Evolutionary conservation across 495 filamentous ascomycete genomes (phyloP), one percentile per base, ranked within the genome.

Genomic region (Amphirosellinia nigrospora): DNA sequence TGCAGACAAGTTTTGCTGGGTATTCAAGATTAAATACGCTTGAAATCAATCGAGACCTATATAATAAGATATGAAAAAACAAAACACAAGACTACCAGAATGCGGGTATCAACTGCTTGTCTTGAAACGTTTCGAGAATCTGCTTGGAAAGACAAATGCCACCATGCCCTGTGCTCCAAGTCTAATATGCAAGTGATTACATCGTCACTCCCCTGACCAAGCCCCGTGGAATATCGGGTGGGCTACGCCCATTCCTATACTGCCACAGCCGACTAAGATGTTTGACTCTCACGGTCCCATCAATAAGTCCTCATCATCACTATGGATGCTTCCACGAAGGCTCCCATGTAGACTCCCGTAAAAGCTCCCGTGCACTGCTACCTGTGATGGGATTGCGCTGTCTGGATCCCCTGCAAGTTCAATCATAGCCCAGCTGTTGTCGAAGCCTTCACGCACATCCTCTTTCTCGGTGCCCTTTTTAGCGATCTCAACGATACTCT

Each of bases 251-350:
- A 78, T 92, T 91, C 55, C 89, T 81, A 76, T 94, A 94, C 77
- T 83, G 76, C 92, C 92, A 94, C 41, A 94, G 74, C 58, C 91
- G 84, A 78, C 91, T 93, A 66, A 93, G 78, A 71, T 93, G 87
- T 77, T 87, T 92, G 2, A 94, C 89, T 63, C 82, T 88, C 8
- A 80, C 75, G 61, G 67, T 74, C 0, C 74, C 74, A 30, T 72
- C 70, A 74, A 52, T 7, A 77, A 53, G 9, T 56, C 68, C 4
- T 69, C 48, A 15, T 68, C 68, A 5, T 74, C 63, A 56, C 73
- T 70, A 16, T 71, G 63, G n/a, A 63, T 58, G 36, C 59, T 45
- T 26, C 68, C 59, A 3, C 46, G 45, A 11, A 65, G 46, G 19
- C 50, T 59, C 3, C 64, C 64, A 46, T 67, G 64, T 0, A 70